Evolutionary conservation across 331 rosid genomes (phyloP), one percentile per base, ranked within the genome.

Genomic region (Malus hybrid): DNA sequence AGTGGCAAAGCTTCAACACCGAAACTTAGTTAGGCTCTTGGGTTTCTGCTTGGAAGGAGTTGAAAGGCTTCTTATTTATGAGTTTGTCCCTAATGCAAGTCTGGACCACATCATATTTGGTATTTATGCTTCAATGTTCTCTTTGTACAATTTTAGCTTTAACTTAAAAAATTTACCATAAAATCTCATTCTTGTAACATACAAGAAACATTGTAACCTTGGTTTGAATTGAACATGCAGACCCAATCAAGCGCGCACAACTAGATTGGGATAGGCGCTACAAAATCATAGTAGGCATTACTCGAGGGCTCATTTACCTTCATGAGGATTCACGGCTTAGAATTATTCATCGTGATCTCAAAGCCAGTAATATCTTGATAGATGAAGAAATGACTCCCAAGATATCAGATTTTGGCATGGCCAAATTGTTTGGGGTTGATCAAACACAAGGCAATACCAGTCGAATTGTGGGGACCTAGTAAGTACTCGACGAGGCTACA

Each of bases 341-440:
- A 24, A 24, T 24, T 24, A 24, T 24, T 24, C 24, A 24, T 24
- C 24, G 24, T 24, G 24, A 24, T 24, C 24, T 24, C 24, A 24
- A 24, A 24, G 24, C 24, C 24, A 24, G 87, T 13, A 86, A 87
- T 3, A 67, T 87, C 15, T 53, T 87, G 8, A 44, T 88, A 63
- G 90, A 87, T 34, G 58, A 32, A 4, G 75, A 83, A 0, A 75
- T 88, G 82, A 84, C 83, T 68, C 86, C 90, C 0, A 90, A 90
- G 60, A 86, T 88, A 55, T 32, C 96, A 57, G 91, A 90, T 77
- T 90, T 90, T 68, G 91, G 91, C 4, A 63, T 80, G 78, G 91
- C 91, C 29, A 90, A 53, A 46, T n/a, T 90, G 46, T 80, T 90
- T 77, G 66, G 3, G 4, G 28, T 33, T 1, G 85, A 83, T 67